Evolutionary conservation across 176 grass and related monocot species (phyloP).

Genomic region (Elymus sibiricus): DNA sequence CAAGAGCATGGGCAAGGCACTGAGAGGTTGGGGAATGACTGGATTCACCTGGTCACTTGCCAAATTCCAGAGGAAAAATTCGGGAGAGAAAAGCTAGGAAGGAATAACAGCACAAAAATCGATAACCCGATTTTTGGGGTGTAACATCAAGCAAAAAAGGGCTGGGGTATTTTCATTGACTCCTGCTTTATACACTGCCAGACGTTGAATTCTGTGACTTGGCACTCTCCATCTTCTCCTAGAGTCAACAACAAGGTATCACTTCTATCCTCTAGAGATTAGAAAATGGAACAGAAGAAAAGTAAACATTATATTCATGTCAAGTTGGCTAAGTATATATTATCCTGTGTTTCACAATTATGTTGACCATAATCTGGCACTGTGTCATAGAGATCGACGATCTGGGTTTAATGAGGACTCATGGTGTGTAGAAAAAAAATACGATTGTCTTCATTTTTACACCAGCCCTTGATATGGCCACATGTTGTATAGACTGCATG

Average conservation of each 20-base stretch:
- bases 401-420: not conserved
- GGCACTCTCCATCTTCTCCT: slow-evolving; percentile 61
- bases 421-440: not conserved
- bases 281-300: not conserved
- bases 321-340: not conserved
- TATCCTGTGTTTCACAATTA: not conserved
- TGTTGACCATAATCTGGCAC: not conserved
- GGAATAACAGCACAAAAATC: no score
- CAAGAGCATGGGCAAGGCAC: no score
- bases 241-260: slow-evolving; percentile 67
- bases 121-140: no score
- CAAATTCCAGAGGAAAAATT: no score
- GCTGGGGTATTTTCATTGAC: slow-evolving; percentile 69
- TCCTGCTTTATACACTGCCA: slow-evolving; percentile 85
- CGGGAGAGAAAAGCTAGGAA: no score
- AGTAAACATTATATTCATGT: not conserved
- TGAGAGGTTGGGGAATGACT: no score
- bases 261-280: not conserved
- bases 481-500: not conserved
- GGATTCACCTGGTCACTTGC: no score
- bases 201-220: slow-evolving; percentile 46
- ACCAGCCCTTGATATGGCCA: not conserved
- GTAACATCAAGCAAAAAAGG: slow-evolving; percentile 48
- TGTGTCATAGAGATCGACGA: not conserved
- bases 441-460: no score